Evolutionary conservation across 768 basidiomycete genomes (phyloP), one percentile per base, ranked within the genome.

Genomic region (Cantharellus cinnabarinus): DNA sequence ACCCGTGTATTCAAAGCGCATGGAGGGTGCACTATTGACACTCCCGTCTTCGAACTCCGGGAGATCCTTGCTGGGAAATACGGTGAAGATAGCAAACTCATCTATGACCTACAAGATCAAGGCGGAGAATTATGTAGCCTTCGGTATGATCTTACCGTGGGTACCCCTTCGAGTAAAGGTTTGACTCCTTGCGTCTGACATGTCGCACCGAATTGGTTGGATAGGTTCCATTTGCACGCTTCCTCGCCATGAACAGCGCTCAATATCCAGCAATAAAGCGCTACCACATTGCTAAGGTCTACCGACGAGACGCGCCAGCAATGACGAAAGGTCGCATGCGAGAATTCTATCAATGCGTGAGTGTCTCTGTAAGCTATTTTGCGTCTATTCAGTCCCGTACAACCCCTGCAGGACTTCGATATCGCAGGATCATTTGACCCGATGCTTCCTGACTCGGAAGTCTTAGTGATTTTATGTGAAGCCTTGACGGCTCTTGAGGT

Each of bases 241-340:
- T 89, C 70, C 74, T 99, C 15, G 94, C 95, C 37, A 98, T 99
- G 91, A 81, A 81, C 60, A 85, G 89, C n/a, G 81, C 80, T n/a
- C 63, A 66, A 50, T 69, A 82, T 76, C 63, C 77, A 70, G 64
- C 70, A 38, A 74, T 81, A 62, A 98, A 98, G 72, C 69, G 97
- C 10, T 99, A 90, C 83, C 95, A 98, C 70, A 82, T 99, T 56
- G 93, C 91, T n/a, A 99, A 98, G 72, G 95, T 99, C 20, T 99
- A 98, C 70, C 76, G 95, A 62, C 74, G 95, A 67, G 95, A 99
- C 71, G 89, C 83, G 63, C 95, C 95, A 0, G 93, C 93, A 59
- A 91, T 98, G 84, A 85, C 83, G 38, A 99, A 99, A 73, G 95
- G 95, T 0, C 77, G 95, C 37, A 95, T 99, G 93, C 79, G 95